Conservation (phyloP, 2,329 filamentous ascomycete species). For the Chrysoporthe austroafricana region DNA sequence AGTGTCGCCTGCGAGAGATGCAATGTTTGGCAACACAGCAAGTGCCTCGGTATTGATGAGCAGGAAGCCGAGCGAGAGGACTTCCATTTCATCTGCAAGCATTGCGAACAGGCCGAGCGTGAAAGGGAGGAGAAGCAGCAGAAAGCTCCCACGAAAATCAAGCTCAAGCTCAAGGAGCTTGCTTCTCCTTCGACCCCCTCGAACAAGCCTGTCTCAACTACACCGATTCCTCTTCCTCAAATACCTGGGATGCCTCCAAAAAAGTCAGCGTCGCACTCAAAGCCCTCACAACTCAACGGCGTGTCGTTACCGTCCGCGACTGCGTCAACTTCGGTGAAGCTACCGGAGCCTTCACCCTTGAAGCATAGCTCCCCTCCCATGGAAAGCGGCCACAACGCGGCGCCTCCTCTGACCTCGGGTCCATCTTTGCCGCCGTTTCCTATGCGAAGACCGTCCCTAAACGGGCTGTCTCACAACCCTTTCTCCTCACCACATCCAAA, state of each 20-base stretch:
- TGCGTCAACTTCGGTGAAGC: conserved; percentile 14
- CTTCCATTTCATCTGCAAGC: conserved; percentile 83
- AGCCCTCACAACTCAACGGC: conserved; percentile 21
- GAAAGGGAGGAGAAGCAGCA: conserved; percentile 59
- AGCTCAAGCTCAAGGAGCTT: conserved; percentile 52
- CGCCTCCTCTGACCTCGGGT: conserved; percentile 16
- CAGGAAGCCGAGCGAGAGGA: conserved; percentile 80
- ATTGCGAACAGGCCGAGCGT: conserved; percentile 70
- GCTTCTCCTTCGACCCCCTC: conserved; percentile 33
- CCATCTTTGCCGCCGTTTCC: conserved; percentile 14
- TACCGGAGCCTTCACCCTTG: conserved; percentile 27
- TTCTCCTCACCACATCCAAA: conserved; percentile 50
- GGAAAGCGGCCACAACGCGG: conserved; percentile 8
- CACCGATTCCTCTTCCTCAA: conserved; percentile 28
- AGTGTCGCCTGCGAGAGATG: conserved; percentile 93
- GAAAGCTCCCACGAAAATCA: conserved; percentile 57
- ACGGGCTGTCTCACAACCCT: conserved; percentile 41
- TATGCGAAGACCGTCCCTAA: conserved; percentile 34
- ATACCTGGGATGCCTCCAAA: conserved; percentile 25
- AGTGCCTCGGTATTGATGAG: conserved; percentile 81
- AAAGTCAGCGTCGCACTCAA: conserved; percentile 16
- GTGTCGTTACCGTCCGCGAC: conserved; percentile 22
- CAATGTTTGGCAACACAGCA: conserved; percentile 96
- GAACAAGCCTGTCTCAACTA: conserved; percentile 33
- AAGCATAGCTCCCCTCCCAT: conserved; percentile 26